phyloP scores from a whole-genome alignment of 1,139 yeast species.

The Sugiyamaella castrensis region DNA sequence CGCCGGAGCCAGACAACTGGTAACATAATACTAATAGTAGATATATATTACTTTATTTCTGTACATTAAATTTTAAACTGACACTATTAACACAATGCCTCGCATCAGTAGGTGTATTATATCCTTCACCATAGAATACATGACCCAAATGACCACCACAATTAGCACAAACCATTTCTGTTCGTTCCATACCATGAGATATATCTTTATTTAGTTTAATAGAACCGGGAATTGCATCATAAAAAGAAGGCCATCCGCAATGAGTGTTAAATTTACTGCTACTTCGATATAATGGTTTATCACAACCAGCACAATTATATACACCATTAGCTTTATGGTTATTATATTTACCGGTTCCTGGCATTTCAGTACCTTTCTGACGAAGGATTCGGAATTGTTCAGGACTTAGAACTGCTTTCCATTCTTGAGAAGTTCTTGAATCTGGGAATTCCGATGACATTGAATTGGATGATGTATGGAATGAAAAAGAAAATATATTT shows the following conservation, averaged over 20 bases:
- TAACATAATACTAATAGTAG: too few species aligned
- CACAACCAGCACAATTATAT: constrained; percentile 85
- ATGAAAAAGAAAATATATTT: too few species aligned
- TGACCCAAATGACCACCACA: constrained; percentile 97
- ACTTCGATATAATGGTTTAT: constrained; percentile 72
- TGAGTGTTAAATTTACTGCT: constrained; percentile 80
- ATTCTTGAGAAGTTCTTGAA: constrained; percentile 57
- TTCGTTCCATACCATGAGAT: constrained; percentile 71
- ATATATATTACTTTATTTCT: not conserved
- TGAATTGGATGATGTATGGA: too few species aligned
- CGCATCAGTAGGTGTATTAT: constrained; percentile 80
- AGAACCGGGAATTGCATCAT: constrained; percentile 81
- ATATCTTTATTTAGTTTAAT: constrained; percentile 59
- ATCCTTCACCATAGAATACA: constrained; percentile 93
- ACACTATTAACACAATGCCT: constrained; percentile 94
- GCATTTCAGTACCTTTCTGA: constrained; percentile 79
- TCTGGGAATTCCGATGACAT: constrained; percentile 16
- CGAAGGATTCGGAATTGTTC: constrained; percentile 77
- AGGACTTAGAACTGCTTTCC: constrained; percentile 77
- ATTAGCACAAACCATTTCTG: constrained; percentile 81
- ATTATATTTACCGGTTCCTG: constrained; percentile 70
- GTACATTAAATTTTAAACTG: constrained; percentile 58
- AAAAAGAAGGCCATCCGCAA: constrained; percentile 99
- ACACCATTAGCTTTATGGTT: constrained; percentile 54
- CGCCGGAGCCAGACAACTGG: too few species aligned